A percentile compares a stretch with the other conserved stretches of the same genome.
phyloP scores from a whole-genome alignment of 2,329 filamentous ascomycete species.

The Bipolaris zeicola region DNA sequence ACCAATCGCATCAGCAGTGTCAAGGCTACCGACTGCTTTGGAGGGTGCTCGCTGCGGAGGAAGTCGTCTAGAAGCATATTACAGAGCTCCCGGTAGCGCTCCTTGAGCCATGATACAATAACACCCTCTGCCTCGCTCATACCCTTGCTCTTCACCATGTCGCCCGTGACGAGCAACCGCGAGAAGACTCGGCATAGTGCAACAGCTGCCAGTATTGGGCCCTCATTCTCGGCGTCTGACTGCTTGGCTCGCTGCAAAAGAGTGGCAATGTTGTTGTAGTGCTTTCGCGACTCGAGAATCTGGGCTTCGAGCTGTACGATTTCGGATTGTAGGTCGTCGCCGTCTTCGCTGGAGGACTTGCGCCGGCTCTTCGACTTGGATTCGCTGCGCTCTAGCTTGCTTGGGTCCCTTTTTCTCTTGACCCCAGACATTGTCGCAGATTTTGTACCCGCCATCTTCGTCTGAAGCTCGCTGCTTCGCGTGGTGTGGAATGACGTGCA shows the following conservation, averaged over 20 bases:
- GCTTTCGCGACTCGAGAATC: conserved; percentile 82
- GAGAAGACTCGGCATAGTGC: conserved; percentile 87
- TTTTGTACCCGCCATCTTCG: conserved; percentile 46
- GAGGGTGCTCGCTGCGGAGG: conserved; percentile 64
- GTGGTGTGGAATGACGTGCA: conserved; percentile 4
- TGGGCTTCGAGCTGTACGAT: conserved; percentile 79
- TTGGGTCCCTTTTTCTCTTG: conserved; percentile 53
- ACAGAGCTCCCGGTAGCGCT: conserved; percentile 74
- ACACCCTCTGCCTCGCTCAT: conserved; percentile 74
- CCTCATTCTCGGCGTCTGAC: conserved; percentile 58
- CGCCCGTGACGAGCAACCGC: conserved; percentile 75
- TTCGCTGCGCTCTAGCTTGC: conserved; percentile 43
- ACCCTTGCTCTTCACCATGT: conserved; percentile 67
- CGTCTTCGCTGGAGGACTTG: conserved; percentile 37
- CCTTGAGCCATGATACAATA: conserved; percentile 78
- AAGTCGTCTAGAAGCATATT: conserved; percentile 62
- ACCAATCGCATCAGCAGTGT: conserved; percentile 82
- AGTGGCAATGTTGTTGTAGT: conserved; percentile 87
- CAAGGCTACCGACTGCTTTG: conserved; percentile 71
- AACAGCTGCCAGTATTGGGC: conserved; percentile 72
- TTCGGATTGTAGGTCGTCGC: conserved; percentile 58
- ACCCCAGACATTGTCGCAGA: conserved; percentile 37
- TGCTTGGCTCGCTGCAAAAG: conserved; percentile 65
- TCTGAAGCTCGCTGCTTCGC: background rate
- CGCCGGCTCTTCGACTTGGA: conserved; percentile 47